Percentiles rank a stretch among this genome's conserved stretches.
Evolutionary conservation across 306 rosid species (phyloP).

Genomic region (Oxytropis ochrocephala): DNA sequence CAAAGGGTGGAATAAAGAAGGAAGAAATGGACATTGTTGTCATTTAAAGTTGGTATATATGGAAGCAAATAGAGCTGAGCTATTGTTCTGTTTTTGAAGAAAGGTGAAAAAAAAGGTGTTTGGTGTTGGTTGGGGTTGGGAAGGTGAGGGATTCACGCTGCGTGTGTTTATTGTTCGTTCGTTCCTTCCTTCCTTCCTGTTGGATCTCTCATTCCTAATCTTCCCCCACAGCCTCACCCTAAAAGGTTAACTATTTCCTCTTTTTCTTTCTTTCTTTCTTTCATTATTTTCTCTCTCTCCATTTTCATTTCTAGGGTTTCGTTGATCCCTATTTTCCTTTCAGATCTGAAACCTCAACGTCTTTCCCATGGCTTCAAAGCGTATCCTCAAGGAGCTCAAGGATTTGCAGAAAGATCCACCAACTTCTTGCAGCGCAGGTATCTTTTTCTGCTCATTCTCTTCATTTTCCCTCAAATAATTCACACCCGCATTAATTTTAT

Average conservation of each 20-base stretch:
- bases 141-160: constrained; percentile 26
- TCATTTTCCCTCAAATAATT: background rate
- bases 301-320: constrained; percentile 11
- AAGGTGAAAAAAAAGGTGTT: background rate
- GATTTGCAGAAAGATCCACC: constrained; percentile 88
- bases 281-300: background rate
- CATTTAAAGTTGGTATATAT: constrained; percentile 2
- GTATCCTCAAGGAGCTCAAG: constrained; percentile 69
- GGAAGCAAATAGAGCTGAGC: background rate
- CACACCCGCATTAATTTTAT: background rate
- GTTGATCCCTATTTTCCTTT: background rate
- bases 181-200: background rate
- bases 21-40: constrained; percentile 12
- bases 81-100: background rate
- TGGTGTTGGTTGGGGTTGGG: constrained; percentile 2
- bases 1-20: constrained; percentile 5
- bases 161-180: background rate
- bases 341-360: constrained; percentile 22
- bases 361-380: constrained; percentile 61
- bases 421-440: constrained; percentile 77
- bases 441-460: background rate
- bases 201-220: constrained; percentile 30
- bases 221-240: constrained; percentile 12
- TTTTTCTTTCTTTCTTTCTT: background rate
- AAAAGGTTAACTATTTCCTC: background rate